Base-by-base conservation (phyloP, 352 stramenopile species). In the Pilasporangium apinafurcum region DNA sequence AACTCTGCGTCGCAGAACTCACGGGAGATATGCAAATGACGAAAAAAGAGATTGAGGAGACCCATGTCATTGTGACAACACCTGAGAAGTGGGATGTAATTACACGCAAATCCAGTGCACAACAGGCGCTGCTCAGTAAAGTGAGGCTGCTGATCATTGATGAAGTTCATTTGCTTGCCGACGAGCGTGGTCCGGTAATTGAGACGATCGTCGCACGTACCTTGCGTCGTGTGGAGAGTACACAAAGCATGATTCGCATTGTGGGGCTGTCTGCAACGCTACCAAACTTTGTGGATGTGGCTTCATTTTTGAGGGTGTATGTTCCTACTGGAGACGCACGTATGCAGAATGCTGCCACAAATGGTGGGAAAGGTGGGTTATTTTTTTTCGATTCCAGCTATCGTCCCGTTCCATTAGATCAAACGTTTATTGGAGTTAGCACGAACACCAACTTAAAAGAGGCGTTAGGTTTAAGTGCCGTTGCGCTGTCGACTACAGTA, bases 11-110 rank as follows among this genome's bases (percentile, higher is more conserved):
- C 0, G 73, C 78, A 5, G 95, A 99, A 53, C 68, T 98, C 31
- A 99, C 96, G 14, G 96, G 96, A 28, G 97, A 99, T 66, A 99
- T 86, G 95, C 96, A 99, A 66, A 66, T 99, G 24, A 98, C 91
- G 3, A 89, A 96, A 53, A 83, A 91, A 7, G 96, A 99, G 65
- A 97, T 98, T 25, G 83, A 95, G 27, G 62, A 87, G 26, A 96
- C 86, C n/a, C 87, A 97, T 13, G 68, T 99, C 31, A 96, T 99
- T 24, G 96, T 99, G 14, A 98, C 93, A n/a, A 99, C 96, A 5
- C 96, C 96, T 0, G 96, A 99, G 58, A 99, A 99, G 58, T 99
- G 94, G 94, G 96, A 99, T 53, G 96, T 99, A 2, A 98, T 99
- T 26, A 99, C 97, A 39, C 73, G 97, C 32, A 99, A 99, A 69